These are phyloP conservation scores for Anacardium occidentale DNA, from an alignment of 345 rosid species.

Conservation along the genomic window DNA sequence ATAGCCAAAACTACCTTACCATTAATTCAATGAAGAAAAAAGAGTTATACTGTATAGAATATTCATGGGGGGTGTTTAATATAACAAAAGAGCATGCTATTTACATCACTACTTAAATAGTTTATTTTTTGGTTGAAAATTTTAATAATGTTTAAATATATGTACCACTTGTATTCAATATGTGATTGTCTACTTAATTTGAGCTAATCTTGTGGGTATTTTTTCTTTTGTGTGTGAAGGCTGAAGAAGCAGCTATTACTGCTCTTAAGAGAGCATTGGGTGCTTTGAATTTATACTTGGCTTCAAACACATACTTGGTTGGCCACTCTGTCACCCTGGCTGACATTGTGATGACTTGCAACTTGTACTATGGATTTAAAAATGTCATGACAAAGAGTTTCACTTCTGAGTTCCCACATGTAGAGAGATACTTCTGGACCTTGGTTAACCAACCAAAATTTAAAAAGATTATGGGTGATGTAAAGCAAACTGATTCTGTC, in stretches of 20 bases:
- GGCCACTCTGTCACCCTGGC: conserved; percentile 91
- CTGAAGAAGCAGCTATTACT: conserved; percentile 75
- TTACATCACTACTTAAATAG: not conserved
- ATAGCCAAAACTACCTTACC: too few species aligned
- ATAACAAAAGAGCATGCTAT: not conserved
- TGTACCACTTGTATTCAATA: not conserved
- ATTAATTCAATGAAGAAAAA: too few species aligned
- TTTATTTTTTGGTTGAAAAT: not conserved
- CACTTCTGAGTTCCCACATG: conserved; percentile 88
- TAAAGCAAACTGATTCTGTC: conserved; percentile 72
- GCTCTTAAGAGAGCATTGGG: conserved; percentile 75
- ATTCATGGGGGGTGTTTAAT: not conserved
- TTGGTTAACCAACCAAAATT: conserved; percentile 88
- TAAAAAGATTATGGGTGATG: conserved; percentile 77
- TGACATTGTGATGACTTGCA: conserved; percentile 76
- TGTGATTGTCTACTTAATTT: not conserved
- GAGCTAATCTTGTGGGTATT: not conserved
- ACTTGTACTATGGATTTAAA: conserved; percentile 53
- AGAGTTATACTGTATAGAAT: too few species aligned
- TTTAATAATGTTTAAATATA: not conserved
- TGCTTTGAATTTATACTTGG: conserved; percentile 69
- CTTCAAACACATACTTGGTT: conserved; percentile 81
- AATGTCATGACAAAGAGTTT: conserved; percentile 68
- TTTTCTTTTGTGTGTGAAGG: conserved; percentile 44
- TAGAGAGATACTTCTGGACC: conserved; percentile 98